Base-by-base conservation (phyloP, 345 rosid genomes). In the Brassica juncea region DNA sequence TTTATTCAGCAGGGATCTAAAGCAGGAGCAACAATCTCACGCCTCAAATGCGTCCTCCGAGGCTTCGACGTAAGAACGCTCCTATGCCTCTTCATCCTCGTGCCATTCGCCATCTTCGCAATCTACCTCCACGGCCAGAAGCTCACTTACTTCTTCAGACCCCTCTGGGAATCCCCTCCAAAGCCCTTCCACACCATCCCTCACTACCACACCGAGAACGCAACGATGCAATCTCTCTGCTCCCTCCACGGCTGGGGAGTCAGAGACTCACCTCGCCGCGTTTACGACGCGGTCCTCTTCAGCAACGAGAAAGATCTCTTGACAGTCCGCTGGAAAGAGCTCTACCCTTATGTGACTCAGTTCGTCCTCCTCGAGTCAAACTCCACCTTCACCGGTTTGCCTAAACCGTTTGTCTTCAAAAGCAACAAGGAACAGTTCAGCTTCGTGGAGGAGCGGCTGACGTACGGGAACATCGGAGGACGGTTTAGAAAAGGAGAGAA, bases 331-430 rank as follows among this genome's bases (percentile, higher is more conserved):
- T 94, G 98, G 98, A 89, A 89, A 6, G 98, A 94, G 84, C 85
- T 94, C 77, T 88, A 84, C 75, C 98, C 98, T 6, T 92, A 85
- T 23, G 78, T 94, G 23, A 91, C 93, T 0, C 91, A 91, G 73
- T 94, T 94, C 42, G 97, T 94, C 16, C 86, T 94, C 30, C 97
- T 94, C 0, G 98, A 94, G 73, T 91, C 98, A 2, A 94, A 94
- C 70, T 94, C 97, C 0, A 94, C 98, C 0, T 94, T 92, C 34
- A 87, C 97, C 10, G 89, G 97, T 75, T 61, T 89, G 19, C 86
- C 86, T 0, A 94, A 94, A 73, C 86, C 92, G 5, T 80, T 90
- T 73, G 74, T 82, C 30, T 92, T 94, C 68, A 86, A 89, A 2
- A 76, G 71, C 30, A 87, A 87, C 32, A 83, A 88, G 66, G 86